These are phyloP conservation scores for Wallacemonas collosoma DNA, from an alignment of 208 protist genomes.

Conservation along the genomic window DNA sequence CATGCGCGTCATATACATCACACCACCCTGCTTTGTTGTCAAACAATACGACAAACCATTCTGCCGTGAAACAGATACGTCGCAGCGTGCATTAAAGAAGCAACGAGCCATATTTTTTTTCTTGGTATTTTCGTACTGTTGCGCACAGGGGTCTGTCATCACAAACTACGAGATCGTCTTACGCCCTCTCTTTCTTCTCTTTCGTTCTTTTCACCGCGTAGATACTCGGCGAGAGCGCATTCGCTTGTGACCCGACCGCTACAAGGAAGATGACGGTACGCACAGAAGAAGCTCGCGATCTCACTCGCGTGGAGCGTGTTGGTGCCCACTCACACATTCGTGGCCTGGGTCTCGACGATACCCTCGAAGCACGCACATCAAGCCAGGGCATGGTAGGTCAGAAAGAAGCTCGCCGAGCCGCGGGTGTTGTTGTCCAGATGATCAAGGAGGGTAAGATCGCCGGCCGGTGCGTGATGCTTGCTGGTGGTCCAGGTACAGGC, in stretches of 20 bases:
- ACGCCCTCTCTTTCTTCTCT: conserved; percentile 11
- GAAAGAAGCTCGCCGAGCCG: conserved; percentile 88
- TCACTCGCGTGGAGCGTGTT: conserved; percentile 97
- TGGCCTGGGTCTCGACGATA: conserved; percentile 99
- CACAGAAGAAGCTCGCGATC: conserved; percentile 94
- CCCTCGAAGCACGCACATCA: conserved; percentile 93
- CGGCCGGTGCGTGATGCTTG: conserved; percentile 99
- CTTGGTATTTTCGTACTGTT: too few relatives aligned
- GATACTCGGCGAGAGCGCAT: too few relatives aligned
- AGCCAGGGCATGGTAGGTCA: conserved; percentile 99
- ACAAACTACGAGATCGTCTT: too few relatives aligned
- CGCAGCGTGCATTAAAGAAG: too few relatives aligned
- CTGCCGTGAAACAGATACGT: too few relatives aligned
- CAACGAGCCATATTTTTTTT: too few relatives aligned
- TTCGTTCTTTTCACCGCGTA: conserved; percentile 7
- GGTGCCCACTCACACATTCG: conserved; percentile 99
- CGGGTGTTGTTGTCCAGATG: conserved; percentile 96
- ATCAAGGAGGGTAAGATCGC: conserved; percentile 99
- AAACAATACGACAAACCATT: too few relatives aligned
- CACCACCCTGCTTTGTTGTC: too few relatives aligned
- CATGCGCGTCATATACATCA: too few relatives aligned
- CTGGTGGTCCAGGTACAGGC: conserved; percentile 96
- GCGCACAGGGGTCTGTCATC: too few relatives aligned
- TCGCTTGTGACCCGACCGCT: too few relatives aligned
- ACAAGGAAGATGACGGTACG: conserved; percentile 64